A percentile compares a stretch with the other conserved stretches of the same genome.
These are phyloP conservation scores for Phytophthora pluvialis DNA, from an alignment of 352 stramenopile species.

Conservation along the genomic window DNA sequence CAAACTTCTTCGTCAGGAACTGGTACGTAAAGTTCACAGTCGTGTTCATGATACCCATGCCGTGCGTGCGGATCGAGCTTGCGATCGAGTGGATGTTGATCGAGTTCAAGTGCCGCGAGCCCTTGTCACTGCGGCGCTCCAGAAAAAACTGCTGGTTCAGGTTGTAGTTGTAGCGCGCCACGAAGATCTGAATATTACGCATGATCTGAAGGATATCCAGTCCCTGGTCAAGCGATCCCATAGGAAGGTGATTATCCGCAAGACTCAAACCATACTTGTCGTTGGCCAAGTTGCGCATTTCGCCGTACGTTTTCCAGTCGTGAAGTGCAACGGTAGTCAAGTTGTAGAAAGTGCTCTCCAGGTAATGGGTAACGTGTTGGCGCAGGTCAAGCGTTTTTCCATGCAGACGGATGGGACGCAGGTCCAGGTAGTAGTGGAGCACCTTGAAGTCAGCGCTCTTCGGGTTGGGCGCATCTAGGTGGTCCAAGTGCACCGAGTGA, in stretches of 20 bases:
- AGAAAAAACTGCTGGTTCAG: conserved; percentile 97
- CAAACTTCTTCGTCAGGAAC: conserved; percentile 92
- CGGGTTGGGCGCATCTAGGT: conserved; percentile 87
- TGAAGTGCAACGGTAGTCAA: conserved; percentile 94
- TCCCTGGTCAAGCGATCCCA: conserved; percentile 92
- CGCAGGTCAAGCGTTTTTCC: conserved; percentile 88
- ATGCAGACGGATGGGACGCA: conserved; percentile 90
- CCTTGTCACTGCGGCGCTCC: conserved; percentile 90
- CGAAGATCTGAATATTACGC: conserved; percentile 95
- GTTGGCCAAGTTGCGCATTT: conserved; percentile 94
- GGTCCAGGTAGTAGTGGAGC: conserved; percentile 84
- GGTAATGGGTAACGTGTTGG: conserved; percentile 89
- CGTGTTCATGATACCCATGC: conserved; percentile 96
- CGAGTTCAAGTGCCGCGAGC: conserved; percentile 92
- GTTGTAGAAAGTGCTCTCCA: conserved; percentile 97
- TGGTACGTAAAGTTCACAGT: conserved; percentile 97
- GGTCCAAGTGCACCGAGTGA: conserved; percentile 86
- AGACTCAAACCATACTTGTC: conserved; percentile 94
- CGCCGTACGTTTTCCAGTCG: conserved; percentile 95
- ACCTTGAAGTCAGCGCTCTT: conserved; percentile 87
- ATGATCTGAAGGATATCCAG: conserved; percentile 96
- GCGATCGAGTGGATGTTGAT: conserved; percentile 94
- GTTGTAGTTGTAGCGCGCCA: conserved; percentile 94
- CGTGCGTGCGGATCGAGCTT: conserved; percentile 93
- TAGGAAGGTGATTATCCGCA: conserved; percentile 92